phyloP scores from a whole-genome alignment of 2,329 filamentous ascomycete genomes.

The Nigrograna mackinnonii region DNA sequence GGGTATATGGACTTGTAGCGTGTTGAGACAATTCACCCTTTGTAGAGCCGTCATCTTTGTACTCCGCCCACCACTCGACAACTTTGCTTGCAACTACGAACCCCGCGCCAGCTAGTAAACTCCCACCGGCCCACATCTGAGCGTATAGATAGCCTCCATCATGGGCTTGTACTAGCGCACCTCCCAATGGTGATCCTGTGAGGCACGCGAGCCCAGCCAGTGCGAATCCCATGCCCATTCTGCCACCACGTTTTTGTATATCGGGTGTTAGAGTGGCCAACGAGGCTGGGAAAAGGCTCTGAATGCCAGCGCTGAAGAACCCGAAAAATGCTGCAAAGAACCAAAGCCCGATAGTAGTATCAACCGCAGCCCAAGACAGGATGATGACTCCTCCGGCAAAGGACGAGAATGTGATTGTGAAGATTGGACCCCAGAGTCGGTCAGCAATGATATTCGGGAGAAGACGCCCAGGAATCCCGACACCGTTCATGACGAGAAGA shows the following conservation, averaged over 20 bases:
- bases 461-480: conserved; percentile 56
- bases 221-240: conserved; percentile 3
- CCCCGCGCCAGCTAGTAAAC: neutral
- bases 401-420: conserved; percentile 52
- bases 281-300: neutral
- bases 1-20: too few species aligned
- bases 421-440: conserved; percentile 53
- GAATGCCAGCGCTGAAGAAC: neutral
- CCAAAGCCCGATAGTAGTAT: neutral
- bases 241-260: neutral
- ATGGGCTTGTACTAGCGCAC: neutral
- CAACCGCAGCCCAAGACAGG: conserved; percentile 51
- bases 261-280: neutral
- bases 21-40: too few species aligned
- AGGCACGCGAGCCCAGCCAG: conserved; percentile 1
- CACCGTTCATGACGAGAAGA: conserved; percentile 42
- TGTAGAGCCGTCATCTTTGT: too few species aligned
- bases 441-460: conserved; percentile 56
- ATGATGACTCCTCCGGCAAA: conserved; percentile 49
- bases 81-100: too few species aligned
- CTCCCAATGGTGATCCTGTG: conserved; percentile 1
- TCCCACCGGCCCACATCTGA: neutral
- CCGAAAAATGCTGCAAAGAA: neutral
- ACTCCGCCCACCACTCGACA: too few species aligned
- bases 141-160: conserved; percentile 1